phyloP scores from a whole-genome alignment of 345 rosid species.

The Melaleuca alternifolia region DNA sequence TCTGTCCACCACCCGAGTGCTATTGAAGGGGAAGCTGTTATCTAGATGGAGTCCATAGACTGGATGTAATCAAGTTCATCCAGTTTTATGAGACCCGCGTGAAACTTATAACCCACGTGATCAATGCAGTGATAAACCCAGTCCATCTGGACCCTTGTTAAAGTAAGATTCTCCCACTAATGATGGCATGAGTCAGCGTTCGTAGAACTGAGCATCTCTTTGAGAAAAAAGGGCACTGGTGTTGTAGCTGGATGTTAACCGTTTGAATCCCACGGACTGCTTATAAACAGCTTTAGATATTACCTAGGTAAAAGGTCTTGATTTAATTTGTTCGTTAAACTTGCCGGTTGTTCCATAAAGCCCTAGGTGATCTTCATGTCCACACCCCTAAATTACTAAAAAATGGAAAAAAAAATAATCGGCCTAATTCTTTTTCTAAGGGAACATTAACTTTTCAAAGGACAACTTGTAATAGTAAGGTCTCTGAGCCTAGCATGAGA shows the following conservation, averaged over 20 bases:
- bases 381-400: not conserved
- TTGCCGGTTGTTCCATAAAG: not conserved
- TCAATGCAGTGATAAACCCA: too few species aligned
- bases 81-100: not conserved
- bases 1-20: not conserved
- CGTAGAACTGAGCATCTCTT: not conserved
- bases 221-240: not conserved
- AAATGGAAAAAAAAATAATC: too few species aligned
- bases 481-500: not conserved
- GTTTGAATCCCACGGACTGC: not conserved
- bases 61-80: not conserved
- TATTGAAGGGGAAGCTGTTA: not conserved
- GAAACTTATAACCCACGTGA: not conserved
- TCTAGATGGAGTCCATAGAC: not conserved
- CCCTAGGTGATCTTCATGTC: not conserved
- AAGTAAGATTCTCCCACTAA: not conserved
- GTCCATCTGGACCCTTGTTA: not conserved
- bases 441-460: not conserved
- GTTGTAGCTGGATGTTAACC: not conserved
- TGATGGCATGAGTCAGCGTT: not conserved
- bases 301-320: not conserved
- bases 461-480: not conserved
- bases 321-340: not conserved
- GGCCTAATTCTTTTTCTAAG: too few species aligned
- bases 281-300: rapidly evolving